Conservation (phyloP, 1,284 basidiomycete genomes). For the Trametes sp. region DNA sequence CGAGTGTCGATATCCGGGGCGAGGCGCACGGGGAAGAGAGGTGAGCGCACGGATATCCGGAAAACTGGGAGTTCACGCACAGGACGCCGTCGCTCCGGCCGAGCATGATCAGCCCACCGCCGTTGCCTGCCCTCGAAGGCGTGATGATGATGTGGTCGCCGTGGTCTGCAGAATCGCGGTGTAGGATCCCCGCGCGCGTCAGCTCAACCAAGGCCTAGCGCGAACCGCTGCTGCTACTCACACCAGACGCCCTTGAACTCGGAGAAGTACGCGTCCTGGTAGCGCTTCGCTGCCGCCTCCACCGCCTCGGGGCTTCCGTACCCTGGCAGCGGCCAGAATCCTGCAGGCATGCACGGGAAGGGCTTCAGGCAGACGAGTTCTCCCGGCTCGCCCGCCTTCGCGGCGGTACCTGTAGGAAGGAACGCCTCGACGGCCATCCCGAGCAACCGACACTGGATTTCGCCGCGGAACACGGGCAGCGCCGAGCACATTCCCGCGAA, state of each 20-base stretch:
- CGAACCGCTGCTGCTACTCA: conserved; percentile 46
- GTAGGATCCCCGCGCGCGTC: conserved; percentile 2
- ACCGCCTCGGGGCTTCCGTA: conserved; percentile 67
- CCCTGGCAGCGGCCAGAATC: conserved; percentile 83
- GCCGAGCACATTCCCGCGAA: conserved; percentile 86
- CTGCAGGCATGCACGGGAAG: conserved; percentile 87
- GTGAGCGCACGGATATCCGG: conserved; percentile 1
- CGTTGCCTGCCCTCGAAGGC: conserved; percentile 68
- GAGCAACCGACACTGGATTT: conserved; percentile 86
- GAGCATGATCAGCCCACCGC: conserved; percentile 84
- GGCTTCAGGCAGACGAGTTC: conserved; percentile 81
- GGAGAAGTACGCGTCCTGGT: conserved; percentile 81
- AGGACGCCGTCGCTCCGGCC: conserved; percentile 86
- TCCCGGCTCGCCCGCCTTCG: conserved; percentile 59
- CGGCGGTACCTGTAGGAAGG: conserved; percentile 52
- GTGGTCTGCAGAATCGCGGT: conserved; percentile 56
- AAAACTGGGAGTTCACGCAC: conserved; percentile 48
- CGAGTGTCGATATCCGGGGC: conserved; percentile 22
- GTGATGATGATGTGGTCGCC: conserved; percentile 82
- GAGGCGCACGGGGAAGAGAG: conserved; percentile 30
- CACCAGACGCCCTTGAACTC: conserved; percentile 81
- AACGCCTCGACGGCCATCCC: conserved; percentile 80
- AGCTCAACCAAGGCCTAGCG: not conserved
- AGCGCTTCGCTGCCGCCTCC: conserved; percentile 66
- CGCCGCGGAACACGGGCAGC: conserved; percentile 84